These are phyloP conservation scores for Penicillium sp. DNA, from an alignment of 2,329 filamentous ascomycete genomes.

Conservation along the genomic window DNA sequence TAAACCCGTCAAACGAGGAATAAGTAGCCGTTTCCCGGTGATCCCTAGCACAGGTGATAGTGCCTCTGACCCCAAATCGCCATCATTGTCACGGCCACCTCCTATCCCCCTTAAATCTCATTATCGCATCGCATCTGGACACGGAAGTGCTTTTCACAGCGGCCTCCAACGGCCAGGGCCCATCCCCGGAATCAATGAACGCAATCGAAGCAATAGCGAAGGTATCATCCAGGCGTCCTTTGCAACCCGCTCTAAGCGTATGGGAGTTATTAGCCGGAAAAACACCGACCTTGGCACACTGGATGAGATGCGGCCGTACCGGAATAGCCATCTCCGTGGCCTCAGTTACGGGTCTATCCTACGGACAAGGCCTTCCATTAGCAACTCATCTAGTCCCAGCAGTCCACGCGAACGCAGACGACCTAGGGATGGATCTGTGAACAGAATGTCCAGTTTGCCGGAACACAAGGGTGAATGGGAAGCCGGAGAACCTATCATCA, in stretches of 20 bases:
- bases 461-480: constrained; percentile 58
- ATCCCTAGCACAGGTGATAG: constrained; percentile 57
- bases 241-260: constrained; percentile 59
- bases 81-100: constrained; percentile 68
- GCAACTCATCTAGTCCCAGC: constrained; percentile 50
- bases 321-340: constrained; percentile 60
- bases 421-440: constrained; percentile 50
- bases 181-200: constrained; percentile 66
- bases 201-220: constrained; percentile 66
- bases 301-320: constrained; percentile 57
- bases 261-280: constrained; percentile 65
- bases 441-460: constrained; percentile 61
- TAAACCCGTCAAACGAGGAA: constrained; percentile 64
- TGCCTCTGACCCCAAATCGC: constrained; percentile 73
- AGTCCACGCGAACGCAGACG: constrained; percentile 50
- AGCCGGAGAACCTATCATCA: constrained; percentile 56
- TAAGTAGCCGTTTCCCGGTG: constrained; percentile 64
- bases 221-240: constrained; percentile 57
- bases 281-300: constrained; percentile 59
- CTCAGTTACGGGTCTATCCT: constrained; percentile 63
- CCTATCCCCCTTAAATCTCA: constrained; percentile 82
- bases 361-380: constrained; percentile 42
- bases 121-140: constrained; percentile 63
- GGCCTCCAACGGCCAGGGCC: constrained; percentile 71
- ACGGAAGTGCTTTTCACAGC: constrained; percentile 40